phyloP scores from a whole-genome alignment of 495 filamentous ascomycete genomes.

The Alectoria sarmentosa region DNA sequence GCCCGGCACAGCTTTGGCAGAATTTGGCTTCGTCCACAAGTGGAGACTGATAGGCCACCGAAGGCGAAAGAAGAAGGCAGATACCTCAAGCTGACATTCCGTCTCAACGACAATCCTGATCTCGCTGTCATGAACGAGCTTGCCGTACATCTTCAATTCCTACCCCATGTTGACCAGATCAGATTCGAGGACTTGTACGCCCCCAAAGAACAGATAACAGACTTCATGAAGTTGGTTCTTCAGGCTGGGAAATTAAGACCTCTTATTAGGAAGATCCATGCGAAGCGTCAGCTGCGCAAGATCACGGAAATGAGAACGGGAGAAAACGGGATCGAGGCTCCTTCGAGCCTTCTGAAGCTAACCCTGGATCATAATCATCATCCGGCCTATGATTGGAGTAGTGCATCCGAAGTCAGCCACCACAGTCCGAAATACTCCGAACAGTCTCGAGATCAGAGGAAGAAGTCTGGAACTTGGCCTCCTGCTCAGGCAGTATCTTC shows the following conservation, averaged over 20 bases:
- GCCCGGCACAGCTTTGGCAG: constrained; percentile 19
- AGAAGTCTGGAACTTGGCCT: constrained; percentile 19
- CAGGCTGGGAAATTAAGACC: constrained; percentile 16
- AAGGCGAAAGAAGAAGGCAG: constrained; percentile 4
- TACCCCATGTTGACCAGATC: constrained; percentile 24
- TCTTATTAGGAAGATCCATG: constrained; percentile 14
- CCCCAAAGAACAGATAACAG: constrained; percentile 20
- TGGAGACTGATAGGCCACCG: neutral
- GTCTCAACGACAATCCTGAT: constrained; percentile 20
- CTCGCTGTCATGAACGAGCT: constrained; percentile 24
- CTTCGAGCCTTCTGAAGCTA: constrained; percentile 11
- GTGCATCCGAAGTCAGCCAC: constrained; percentile 1
- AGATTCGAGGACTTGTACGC: constrained; percentile 21
- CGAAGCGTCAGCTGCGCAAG: constrained; percentile 13
- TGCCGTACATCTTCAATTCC: constrained; percentile 24
- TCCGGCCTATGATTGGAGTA: constrained; percentile 20
- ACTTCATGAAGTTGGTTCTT: constrained; percentile 17
- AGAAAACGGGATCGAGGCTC: neutral
- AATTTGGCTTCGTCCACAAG: constrained; percentile 26
- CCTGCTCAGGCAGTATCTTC: neutral
- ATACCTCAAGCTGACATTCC: constrained; percentile 24
- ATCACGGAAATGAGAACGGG: neutral
- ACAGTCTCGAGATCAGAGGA: constrained; percentile 2
- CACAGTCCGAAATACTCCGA: neutral
- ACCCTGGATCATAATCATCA: constrained; percentile 2